phyloP scores from a whole-genome alignment of 768 basidiomycete genomes.

The Sarcodon sp. region DNA sequence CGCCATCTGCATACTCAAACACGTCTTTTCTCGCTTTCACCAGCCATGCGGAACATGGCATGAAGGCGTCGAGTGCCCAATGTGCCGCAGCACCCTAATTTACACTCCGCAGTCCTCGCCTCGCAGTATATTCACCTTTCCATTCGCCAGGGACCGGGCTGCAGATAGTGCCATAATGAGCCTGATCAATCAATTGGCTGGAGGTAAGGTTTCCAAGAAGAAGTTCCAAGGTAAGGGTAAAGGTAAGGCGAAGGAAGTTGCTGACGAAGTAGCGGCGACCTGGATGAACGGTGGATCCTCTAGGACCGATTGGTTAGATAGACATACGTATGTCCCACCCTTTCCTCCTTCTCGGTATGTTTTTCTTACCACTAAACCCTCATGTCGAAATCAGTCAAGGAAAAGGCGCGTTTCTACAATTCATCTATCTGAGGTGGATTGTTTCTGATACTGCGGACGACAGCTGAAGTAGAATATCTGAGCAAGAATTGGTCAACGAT shows the following conservation, averaged over 20 bases:
- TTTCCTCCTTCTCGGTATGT: constrained; percentile 1
- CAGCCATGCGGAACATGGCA: constrained; percentile 55
- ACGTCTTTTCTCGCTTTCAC: constrained; percentile 60
- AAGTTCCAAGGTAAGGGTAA: constrained; percentile 8
- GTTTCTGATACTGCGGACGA: neutral
- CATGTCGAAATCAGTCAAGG: neutral
- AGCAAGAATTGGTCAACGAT: constrained; percentile 34
- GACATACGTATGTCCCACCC: constrained; percentile 30
- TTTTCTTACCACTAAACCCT: neutral
- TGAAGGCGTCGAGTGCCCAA: constrained; percentile 51
- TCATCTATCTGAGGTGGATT: neutral
- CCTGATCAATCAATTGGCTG: constrained; percentile 36
- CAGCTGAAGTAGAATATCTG: constrained; percentile 32
- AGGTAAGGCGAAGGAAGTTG: constrained; percentile 24
- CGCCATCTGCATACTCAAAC: constrained; percentile 50
- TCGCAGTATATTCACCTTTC: constrained; percentile 37
- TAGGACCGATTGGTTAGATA: constrained; percentile 45
- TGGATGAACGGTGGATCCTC: constrained; percentile 42
- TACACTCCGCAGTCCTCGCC: constrained; percentile 39
- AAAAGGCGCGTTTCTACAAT: neutral
- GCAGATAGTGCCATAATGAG: constrained; percentile 37
- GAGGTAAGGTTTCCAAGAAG: constrained; percentile 18
- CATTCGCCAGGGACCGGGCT: constrained; percentile 51
- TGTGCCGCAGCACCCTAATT: constrained; percentile 42
- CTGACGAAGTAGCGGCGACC: constrained; percentile 20